Evolutionary conservation across 2,329 filamentous ascomycete species (phyloP).

Genomic region (Pyricularia grisea): DNA sequence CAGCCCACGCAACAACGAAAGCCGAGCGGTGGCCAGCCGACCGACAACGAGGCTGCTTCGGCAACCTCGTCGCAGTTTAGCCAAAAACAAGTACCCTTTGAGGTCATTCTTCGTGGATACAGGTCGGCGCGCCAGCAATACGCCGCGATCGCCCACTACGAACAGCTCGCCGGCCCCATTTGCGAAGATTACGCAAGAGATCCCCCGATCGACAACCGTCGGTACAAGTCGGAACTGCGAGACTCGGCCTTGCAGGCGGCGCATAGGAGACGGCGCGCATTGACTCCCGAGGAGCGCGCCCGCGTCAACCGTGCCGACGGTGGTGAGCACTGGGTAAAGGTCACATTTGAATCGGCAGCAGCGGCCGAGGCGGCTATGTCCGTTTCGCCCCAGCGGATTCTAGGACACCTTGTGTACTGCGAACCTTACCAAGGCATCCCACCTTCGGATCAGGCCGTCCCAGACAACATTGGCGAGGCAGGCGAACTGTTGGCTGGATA

Average conservation of each 20-base stretch:
- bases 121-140: conserved; percentile 58
- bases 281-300: conserved; percentile 63
- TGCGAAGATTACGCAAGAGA: conserved; percentile 90
- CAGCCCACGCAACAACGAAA: conserved; percentile 8
- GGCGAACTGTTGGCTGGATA: conserved; percentile 22
- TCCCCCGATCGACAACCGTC: conserved; percentile 59
- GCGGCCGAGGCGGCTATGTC: conserved; percentile 62
- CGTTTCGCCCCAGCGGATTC: conserved; percentile 61
- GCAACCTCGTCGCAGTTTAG: conserved; percentile 18
- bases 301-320: conserved; percentile 76
- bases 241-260: conserved; percentile 43
- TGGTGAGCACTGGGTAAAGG: conserved; percentile 86
- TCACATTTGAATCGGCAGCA: conserved; percentile 68
- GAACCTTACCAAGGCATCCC: conserved; percentile 56
- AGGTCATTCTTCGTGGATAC: conserved; percentile 82
- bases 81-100: conserved; percentile 42
- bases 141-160: conserved; percentile 82
- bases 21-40: conserved; percentile 15
- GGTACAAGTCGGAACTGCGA: conserved; percentile 66
- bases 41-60: conserved; percentile 11
- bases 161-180: conserved; percentile 74
- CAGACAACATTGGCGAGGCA: conserved; percentile 35
- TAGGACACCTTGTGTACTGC: conserved; percentile 62
- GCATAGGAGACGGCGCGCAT: conserved; percentile 39
- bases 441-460: conserved; percentile 57